Evolutionary conservation across 2,329 filamentous ascomycete genomes (phyloP).

Genomic region (Fusarium penzigii): DNA sequence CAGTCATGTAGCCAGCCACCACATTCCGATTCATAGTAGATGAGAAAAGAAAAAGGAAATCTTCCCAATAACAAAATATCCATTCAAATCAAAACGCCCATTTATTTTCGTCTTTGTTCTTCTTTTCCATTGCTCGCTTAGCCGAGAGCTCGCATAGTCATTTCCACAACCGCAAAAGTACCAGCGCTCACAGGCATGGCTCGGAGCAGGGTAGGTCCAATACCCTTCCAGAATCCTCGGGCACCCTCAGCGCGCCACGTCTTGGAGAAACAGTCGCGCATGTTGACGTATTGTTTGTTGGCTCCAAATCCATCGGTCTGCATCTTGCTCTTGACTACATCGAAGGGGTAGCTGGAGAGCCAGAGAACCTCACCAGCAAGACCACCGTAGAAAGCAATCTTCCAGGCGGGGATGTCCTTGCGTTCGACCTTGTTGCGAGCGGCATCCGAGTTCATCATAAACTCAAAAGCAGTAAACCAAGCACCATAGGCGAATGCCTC

Average conservation of each 20-base stretch:
- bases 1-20: slow-evolving; percentile 12
- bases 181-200: slow-evolving; percentile 97
- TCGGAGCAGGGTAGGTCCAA: slow-evolving; percentile 85
- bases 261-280: slow-evolving; percentile 87
- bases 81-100: background rate
- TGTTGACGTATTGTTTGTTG: slow-evolving; percentile 71
- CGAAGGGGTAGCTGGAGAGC: slow-evolving; percentile 91
- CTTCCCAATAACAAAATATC: background rate
- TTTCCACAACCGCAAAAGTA: slow-evolving; percentile 86
- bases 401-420: slow-evolving; percentile 76
- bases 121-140: slow-evolving; percentile 19
- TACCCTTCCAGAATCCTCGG: slow-evolving; percentile 90
- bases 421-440: slow-evolving; percentile 73
- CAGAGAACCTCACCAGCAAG: slow-evolving; percentile 92
- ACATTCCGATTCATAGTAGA: slow-evolving; percentile 6
- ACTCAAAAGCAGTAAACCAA: slow-evolving; percentile 96
- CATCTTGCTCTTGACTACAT: slow-evolving; percentile 99
- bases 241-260: slow-evolving; percentile 76
- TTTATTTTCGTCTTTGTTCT: slow-evolving; percentile 13
- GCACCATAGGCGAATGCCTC: slow-evolving; percentile 94
- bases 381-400: slow-evolving; percentile 90
- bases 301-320: slow-evolving; percentile 89
- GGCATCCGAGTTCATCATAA: slow-evolving; percentile 89
- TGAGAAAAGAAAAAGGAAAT: background rate
- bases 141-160: slow-evolving; percentile 64